Conservation (phyloP, 306 rosid species). For the Trichosanthes cucumerina region DNA sequence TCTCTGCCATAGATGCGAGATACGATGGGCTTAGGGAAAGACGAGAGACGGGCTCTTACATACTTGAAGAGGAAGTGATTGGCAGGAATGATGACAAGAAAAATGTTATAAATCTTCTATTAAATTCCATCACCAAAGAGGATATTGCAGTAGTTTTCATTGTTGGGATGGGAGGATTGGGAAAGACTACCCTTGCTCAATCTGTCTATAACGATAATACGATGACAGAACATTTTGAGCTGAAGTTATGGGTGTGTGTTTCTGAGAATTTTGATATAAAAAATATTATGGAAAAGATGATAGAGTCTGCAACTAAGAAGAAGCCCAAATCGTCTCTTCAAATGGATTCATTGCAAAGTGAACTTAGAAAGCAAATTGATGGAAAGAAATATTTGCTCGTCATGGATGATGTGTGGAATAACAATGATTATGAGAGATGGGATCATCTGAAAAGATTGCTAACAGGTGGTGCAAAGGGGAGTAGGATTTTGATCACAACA, state of each 20-base stretch:
- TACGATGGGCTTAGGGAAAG: neutral
- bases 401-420: constrained; percentile 21
- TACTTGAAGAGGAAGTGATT: neutral
- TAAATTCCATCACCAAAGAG: neutral
- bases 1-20: neutral
- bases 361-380: neutral
- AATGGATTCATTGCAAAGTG: neutral
- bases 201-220: neutral
- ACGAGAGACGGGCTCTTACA: neutral
- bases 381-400: neutral
- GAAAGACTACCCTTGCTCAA: constrained; percentile 14
- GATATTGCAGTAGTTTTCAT: neutral
- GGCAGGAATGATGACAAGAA: constrained; percentile 6
- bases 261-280: neutral
- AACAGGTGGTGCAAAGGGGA: neutral
- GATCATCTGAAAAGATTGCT: neutral
- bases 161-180: constrained; percentile 16
- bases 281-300: neutral
- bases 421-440: neutral
- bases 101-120: neutral
- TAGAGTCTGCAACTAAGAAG: neutral
- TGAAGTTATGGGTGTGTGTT: constrained; percentile 17
- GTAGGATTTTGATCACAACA: constrained; percentile 9
- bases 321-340: too few relatives aligned
- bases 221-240: neutral